Evolutionary conservation across 257 asterid genomes (phyloP).

Genomic region (Rauvolfia tetraphylla): DNA sequence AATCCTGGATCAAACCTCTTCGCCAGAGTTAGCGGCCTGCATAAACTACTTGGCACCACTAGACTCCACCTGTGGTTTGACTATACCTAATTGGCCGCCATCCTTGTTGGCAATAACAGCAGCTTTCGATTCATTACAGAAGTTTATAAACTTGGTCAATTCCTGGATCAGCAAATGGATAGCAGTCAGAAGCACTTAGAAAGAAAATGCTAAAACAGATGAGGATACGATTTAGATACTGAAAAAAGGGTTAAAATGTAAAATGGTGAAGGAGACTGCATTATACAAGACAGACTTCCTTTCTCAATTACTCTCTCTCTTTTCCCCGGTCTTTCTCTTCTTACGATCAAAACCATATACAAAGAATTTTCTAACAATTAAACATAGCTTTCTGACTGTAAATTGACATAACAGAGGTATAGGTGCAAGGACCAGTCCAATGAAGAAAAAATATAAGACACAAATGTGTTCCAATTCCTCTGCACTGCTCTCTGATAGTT

Average conservation of each 20-base stretch:
- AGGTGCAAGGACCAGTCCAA: not conserved
- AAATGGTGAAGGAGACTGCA: not conserved
- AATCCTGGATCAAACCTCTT: not conserved
- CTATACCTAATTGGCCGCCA: constrained; percentile 78
- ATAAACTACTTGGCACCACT: constrained; percentile 45
- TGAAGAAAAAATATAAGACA: not conserved
- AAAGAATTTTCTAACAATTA: not conserved
- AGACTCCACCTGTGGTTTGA: constrained; percentile 46
- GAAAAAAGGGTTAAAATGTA: not conserved
- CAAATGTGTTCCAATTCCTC: not conserved
- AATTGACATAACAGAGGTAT: not conserved
- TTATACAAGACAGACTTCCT: not conserved
- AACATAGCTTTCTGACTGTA: not conserved
- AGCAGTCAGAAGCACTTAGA: constrained; percentile 2
- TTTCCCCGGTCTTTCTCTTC: not conserved
- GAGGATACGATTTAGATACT: not conserved
- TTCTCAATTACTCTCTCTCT: no score
- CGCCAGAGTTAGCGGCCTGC: not conserved
- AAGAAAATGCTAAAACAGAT: not conserved
- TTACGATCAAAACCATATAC: not conserved
- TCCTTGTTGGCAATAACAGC: constrained; percentile 82
- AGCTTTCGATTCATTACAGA: constrained; percentile 53
- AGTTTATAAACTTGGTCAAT: constrained; percentile 45
- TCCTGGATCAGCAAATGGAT: constrained; percentile 24
- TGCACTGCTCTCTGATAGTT: not conserved